Conservation (phyloP, 768 basidiomycete genomes). For the Boletus subcaerulescens region DNA sequence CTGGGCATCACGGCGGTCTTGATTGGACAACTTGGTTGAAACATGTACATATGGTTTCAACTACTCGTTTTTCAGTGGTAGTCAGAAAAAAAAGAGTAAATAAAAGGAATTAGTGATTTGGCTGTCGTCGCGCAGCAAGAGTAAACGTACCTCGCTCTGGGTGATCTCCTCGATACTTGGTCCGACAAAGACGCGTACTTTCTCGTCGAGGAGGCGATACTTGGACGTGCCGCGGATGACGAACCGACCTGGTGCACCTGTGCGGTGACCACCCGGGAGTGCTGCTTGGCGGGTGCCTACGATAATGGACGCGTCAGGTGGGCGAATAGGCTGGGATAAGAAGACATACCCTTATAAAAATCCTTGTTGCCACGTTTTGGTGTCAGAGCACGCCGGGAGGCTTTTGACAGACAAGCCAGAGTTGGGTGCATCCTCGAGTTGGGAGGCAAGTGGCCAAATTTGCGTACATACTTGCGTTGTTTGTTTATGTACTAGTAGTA, state of each 20-base stretch:
- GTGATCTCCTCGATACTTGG: constrained; percentile 66
- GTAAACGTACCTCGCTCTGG: constrained; percentile 49
- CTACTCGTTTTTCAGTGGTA: constrained; percentile 2
- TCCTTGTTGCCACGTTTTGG: constrained; percentile 93
- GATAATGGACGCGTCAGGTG: not conserved
- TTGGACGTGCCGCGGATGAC: constrained; percentile 74
- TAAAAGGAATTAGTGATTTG: not conserved
- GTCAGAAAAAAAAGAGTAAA: not conserved
- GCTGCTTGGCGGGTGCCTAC: constrained; percentile 80
- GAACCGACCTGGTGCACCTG: constrained; percentile 86
- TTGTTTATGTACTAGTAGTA: not conserved
- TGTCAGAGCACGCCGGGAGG: constrained; percentile 78
- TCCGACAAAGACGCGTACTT: constrained; percentile 82
- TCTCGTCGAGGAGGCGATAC: constrained; percentile 77
- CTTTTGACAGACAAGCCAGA: constrained; percentile 69
- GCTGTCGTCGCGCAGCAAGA: not conserved
- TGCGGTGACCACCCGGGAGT: constrained; percentile 81
- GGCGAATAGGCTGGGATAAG: not conserved
- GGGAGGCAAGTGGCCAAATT: not conserved
- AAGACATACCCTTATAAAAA: constrained; percentile 83
- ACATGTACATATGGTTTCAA: constrained; percentile 30
- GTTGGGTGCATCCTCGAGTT: constrained; percentile 60
- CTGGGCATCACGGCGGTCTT: constrained; percentile 26
- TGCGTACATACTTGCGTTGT: not conserved
- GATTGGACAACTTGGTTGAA: constrained; percentile 19